Evolutionary conservation across 2,329 filamentous ascomycete species (phyloP).

Genomic region (Pezicula rhizophila): DNA sequence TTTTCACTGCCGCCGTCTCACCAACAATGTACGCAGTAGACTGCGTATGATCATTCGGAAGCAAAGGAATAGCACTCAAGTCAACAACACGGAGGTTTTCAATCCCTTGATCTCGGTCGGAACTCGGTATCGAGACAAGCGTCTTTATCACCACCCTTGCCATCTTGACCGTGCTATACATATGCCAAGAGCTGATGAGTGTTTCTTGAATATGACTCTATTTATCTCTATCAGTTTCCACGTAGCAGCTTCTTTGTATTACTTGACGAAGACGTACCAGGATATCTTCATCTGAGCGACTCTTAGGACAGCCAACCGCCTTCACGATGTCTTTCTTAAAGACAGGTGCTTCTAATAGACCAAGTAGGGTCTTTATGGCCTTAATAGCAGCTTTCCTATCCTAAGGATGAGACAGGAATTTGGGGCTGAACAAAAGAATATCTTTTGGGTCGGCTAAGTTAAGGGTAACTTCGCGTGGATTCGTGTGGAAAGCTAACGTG

Average conservation of each 20-base stretch:
- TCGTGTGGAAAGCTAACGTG: slow-evolving; percentile 42
- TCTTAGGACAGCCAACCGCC: slow-evolving; percentile 36
- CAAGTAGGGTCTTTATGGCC: slow-evolving; percentile 36
- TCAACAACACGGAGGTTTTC: slow-evolving; percentile 44
- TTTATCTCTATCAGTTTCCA: not conserved
- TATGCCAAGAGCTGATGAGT: slow-evolving; percentile 45
- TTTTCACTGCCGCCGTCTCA: slow-evolving; percentile 43
- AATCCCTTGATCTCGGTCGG: slow-evolving; percentile 38
- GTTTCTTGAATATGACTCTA: slow-evolving; percentile 37
- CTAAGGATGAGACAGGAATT: slow-evolving; percentile 46
- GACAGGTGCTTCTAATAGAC: slow-evolving; percentile 35
- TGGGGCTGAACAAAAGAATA: slow-evolving; percentile 47
- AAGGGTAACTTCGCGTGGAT: slow-evolving; percentile 48
- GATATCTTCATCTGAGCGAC: slow-evolving; percentile 48
- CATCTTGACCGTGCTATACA: slow-evolving; percentile 53
- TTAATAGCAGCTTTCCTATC: slow-evolving; percentile 47
- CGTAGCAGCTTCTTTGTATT: not conserved
- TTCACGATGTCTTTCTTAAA: slow-evolving; percentile 39
- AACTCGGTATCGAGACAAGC: slow-evolving; percentile 45
- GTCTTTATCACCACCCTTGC: slow-evolving; percentile 33
- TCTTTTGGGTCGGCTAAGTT: slow-evolving; percentile 44
- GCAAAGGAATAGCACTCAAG: slow-evolving; percentile 44
- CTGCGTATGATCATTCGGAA: slow-evolving; percentile 46
- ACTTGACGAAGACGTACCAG: slow-evolving; percentile 10
- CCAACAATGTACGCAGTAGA: slow-evolving; percentile 48